Conservation (phyloP, 352 stramenopile species). For the Peronospora belbahrii region DNA sequence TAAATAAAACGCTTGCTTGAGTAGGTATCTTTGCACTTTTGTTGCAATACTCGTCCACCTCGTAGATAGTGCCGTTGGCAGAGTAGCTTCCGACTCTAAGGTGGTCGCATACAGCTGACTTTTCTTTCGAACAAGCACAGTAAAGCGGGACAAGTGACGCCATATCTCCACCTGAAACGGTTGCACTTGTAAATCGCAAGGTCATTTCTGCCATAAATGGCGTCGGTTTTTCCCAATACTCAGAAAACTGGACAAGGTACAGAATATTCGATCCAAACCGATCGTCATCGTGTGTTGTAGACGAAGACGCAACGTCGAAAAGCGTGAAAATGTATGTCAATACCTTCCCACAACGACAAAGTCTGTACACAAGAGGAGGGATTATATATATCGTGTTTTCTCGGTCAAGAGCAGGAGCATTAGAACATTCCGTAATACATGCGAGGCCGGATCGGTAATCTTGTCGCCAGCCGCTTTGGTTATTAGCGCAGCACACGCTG, state of each 20-base stretch:
- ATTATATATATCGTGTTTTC: slow-evolving; percentile 27
- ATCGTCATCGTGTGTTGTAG: slow-evolving; percentile 12
- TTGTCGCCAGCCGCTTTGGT: too few species aligned
- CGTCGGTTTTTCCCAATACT: slow-evolving; percentile 43
- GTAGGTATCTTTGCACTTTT: slow-evolving; percentile 32
- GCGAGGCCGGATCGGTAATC: slow-evolving; percentile 21
- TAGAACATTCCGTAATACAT: slow-evolving; percentile 19
- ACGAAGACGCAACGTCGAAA: too few species aligned
- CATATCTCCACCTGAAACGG: slow-evolving; percentile 1
- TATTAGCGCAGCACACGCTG: slow-evolving; percentile 21
- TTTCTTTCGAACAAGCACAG: slow-evolving; percentile 49
- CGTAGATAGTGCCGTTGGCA: slow-evolving; percentile 29
- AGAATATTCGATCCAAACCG: slow-evolving; percentile 20
- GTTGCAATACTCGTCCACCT: slow-evolving; percentile 54
- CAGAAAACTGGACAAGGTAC: slow-evolving; percentile 45
- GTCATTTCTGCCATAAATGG: slow-evolving; percentile 11
- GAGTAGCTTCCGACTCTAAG: slow-evolving; percentile 18
- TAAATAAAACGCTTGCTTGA: slow-evolving; percentile 34
- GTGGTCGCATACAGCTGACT: slow-evolving; percentile 23
- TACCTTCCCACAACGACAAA: slow-evolving; percentile 30
- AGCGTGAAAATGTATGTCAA: slow-evolving; percentile 20
- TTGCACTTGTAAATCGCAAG: slow-evolving; percentile 18
- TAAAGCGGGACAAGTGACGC: slow-evolving; percentile 27
- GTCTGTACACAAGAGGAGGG: slow-evolving; percentile 29
- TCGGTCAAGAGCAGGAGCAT: slow-evolving; percentile 21